A percentile compares a stretch with the other conserved stretches of the same genome.
phyloP scores from a whole-genome alignment of 129 eudicot species.

The Dittrichia graveolens region DNA sequence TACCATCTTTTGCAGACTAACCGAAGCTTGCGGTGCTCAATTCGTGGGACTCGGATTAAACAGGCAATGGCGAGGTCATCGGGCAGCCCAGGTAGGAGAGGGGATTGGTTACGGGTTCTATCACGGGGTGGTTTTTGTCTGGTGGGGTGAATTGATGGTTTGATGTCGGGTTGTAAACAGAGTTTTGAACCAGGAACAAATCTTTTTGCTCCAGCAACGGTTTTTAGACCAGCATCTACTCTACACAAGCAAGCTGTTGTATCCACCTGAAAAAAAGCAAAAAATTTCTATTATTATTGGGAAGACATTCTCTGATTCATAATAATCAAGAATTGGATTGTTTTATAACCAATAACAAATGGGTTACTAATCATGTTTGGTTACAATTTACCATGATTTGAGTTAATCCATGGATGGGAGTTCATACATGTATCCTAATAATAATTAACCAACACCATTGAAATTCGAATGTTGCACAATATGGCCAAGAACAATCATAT shows the following conservation, averaged over 20 bases:
- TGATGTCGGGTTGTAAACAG: conserved; percentile 70
- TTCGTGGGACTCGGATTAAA: conserved; percentile 72
- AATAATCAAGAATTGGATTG: no score
- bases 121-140: conserved; percentile 68
- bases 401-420: conserved; percentile 3
- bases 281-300: background rate
- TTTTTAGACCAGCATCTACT: conserved; percentile 80
- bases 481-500: conserved; percentile 1
- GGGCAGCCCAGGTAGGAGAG: conserved; percentile 82
- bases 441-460: background rate
- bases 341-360: no score
- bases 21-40: conserved; percentile 77
- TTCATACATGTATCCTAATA: conserved; percentile 1
- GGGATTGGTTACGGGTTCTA: conserved; percentile 61
- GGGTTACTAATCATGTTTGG: background rate
- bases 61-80: conserved; percentile 90
- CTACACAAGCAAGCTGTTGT: conserved; percentile 82
- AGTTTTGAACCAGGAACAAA: conserved; percentile 81
- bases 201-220: conserved; percentile 83
- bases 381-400: background rate
- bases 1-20: conserved; percentile 87
- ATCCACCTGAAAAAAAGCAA: conserved; percentile 59
- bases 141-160: conserved; percentile 81
- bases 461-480: background rate
- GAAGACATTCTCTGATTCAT: background rate